Conservation (phyloP, 495 filamentous ascomycete species). For the Paragyromitra xinjiangensis region DNA sequence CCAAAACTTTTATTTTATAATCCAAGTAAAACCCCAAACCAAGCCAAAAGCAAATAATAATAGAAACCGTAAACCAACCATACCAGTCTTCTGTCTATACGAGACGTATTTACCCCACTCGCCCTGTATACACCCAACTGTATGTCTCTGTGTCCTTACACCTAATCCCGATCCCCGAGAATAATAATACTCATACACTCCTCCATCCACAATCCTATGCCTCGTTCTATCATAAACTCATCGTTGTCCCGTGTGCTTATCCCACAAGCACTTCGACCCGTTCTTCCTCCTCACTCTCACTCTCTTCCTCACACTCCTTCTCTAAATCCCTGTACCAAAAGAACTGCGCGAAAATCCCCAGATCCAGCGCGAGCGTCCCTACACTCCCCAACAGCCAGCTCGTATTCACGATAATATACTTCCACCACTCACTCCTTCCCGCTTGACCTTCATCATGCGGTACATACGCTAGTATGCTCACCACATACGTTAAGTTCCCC, state of each 20-base stretch:
- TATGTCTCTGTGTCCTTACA: not conserved
- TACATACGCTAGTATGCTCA: constrained; percentile 88
- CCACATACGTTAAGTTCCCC: constrained; percentile 90
- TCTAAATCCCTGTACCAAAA: constrained; percentile 73
- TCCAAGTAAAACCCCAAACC: not conserved
- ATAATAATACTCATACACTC: not conserved
- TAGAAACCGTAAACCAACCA: not conserved
- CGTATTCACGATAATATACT: constrained; percentile 85
- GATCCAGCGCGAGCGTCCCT: constrained; percentile 83
- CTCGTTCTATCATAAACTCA: not conserved
- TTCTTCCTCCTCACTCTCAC: constrained; percentile 7
- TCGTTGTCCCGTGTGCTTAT: not conserved
- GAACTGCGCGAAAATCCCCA: constrained; percentile 89
- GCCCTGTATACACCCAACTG: not conserved
- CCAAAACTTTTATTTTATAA: not conserved
- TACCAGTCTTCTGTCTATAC: not conserved
- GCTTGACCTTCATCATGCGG: constrained; percentile 68
- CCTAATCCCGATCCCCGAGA: not conserved
- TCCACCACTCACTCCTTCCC: constrained; percentile 68
- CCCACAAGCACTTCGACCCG: not conserved
- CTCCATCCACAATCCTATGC: not conserved
- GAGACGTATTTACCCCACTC: not conserved
- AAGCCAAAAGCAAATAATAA: not conserved
- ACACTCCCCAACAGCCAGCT: constrained; percentile 90
- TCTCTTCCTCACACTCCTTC: constrained; percentile 35